Evolutionary conservation across 169 alveolate species (phyloP).

Genomic region (Cryptosporidium baileyi): DNA sequence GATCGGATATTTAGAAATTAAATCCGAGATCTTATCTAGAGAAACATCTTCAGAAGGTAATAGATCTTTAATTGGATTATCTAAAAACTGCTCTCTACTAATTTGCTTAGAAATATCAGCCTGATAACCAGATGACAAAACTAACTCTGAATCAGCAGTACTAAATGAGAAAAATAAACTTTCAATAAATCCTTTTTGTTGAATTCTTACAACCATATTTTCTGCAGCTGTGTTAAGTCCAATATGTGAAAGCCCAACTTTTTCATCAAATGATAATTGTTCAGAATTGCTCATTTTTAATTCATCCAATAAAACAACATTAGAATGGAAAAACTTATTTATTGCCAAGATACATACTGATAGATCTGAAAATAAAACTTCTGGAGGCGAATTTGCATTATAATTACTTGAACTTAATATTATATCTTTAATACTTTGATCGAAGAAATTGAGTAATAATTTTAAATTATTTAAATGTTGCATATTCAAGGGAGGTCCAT

Average conservation of each 20-base stretch:
- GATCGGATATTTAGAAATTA: not conserved
- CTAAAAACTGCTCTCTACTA: not conserved
- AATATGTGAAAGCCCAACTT: not conserved
- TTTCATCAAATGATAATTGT: not conserved
- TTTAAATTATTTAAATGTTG: not conserved
- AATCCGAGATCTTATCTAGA: not conserved
- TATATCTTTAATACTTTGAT: not conserved
- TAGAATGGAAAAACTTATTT: not conserved
- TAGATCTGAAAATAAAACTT: not conserved
- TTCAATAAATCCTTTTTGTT: not conserved
- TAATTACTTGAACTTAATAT: not conserved
- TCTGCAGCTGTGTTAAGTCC: not conserved
- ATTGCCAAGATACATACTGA: not conserved
- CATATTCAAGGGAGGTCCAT: not conserved
- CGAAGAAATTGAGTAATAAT: constrained; percentile 3
- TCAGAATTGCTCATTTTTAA: not conserved
- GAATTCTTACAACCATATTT: not conserved
- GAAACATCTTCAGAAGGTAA: not conserved
- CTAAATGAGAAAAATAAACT: not conserved
- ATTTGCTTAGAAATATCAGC: not conserved
- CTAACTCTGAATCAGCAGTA: not conserved
- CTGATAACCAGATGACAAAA: constrained; percentile 1
- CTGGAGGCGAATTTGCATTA: not conserved
- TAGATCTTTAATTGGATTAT: not conserved
- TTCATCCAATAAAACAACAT: not conserved